Conservation (phyloP, 2,329 filamentous ascomycete genomes). For the Colletotrichum sp. region DNA sequence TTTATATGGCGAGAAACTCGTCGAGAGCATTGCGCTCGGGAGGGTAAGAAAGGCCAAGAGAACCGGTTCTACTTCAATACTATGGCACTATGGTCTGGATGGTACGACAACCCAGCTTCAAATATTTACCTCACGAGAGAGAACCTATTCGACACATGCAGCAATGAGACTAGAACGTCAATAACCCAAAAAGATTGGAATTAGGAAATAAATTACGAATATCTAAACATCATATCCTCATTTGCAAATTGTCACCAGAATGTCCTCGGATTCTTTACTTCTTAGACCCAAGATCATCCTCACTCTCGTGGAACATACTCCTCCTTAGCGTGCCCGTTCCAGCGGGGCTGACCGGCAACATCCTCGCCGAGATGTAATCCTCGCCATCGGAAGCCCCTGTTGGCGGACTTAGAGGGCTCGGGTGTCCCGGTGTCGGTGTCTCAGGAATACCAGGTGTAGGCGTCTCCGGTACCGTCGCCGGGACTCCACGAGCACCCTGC, state of each 20-base stretch:
- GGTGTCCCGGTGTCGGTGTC: slow-evolving; percentile 6
- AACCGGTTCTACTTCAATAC: not conserved
- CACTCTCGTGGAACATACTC: slow-evolving; percentile 47
- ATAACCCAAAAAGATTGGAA: not conserved
- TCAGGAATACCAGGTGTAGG: slow-evolving; percentile 11
- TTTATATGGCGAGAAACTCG: not conserved
- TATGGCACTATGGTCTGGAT: not conserved
- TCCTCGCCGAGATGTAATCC: slow-evolving; percentile 29
- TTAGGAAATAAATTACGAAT: not conserved
- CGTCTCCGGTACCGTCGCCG: slow-evolving; percentile 13
- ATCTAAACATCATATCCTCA: not conserved
- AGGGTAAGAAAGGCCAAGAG: not conserved
- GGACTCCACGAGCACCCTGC: not conserved
- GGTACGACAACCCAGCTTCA: not conserved
- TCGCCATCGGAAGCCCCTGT: slow-evolving; percentile 25
- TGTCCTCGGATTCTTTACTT: not conserved
- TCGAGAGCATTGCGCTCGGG: not conserved
- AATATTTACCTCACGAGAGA: not conserved
- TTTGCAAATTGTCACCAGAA: not conserved
- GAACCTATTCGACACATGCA: not conserved
- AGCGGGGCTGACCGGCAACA: slow-evolving; percentile 15
- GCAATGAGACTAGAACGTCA: fast-evolving
- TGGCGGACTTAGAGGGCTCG: slow-evolving; percentile 29
- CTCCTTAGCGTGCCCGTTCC: slow-evolving; percentile 30
- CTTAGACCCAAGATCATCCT: slow-evolving; percentile 34